Evolutionary conservation across 164 flowering plant species (phyloP), one percentile per base, ranked within the genome.

Genomic region (Tetracentron sinense): DNA sequence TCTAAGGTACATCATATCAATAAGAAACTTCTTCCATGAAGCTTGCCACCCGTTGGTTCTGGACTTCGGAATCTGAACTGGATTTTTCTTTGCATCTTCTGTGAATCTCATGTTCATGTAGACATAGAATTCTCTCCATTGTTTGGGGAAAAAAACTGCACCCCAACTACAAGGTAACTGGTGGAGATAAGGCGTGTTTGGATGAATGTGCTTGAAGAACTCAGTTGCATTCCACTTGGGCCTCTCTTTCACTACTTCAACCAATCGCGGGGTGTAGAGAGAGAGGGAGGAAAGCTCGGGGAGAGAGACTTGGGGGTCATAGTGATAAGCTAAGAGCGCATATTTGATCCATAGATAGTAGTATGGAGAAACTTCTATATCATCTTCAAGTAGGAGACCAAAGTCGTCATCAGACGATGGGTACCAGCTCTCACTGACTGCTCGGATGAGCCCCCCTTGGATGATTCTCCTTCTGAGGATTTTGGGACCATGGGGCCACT

Each of bases 351-450:
- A 94, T 4, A 94, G 79, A 59, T 84, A 91, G 79, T 86, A 94
- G 75, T 87, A 93, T 28, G 98, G 98, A 25, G 98, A 93, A 66
- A 93, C 97, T 69, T 93, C 99, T 10, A 94, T 94, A 52, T 94
- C 99, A 56, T 94, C 99, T 66, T 94, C 99, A 14, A 94, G 90
- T 27, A 94, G 72, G 52, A 94, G 93, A 19, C 97, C 99, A 25
- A 60, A 94, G 58, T 94, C 96, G 49, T 94, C 85, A 46, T 94
- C 96, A 0, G 95, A 83, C 8, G 96, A 50, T 0, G 98, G 98
- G 76, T 94, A 94, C 98, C 98, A 94, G 55, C 97, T 90, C 77
- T 94, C 98, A 48, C 98, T 90, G 4, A 94, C 98, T 2, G 98
- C 98, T 55, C 98, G 83, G 52, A 94, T 90, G 0, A 94, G 85